These are phyloP conservation scores for Acanthamoeba triangularis DNA, from an alignment of 208 protist genomes.

Conservation along the genomic window DNA sequence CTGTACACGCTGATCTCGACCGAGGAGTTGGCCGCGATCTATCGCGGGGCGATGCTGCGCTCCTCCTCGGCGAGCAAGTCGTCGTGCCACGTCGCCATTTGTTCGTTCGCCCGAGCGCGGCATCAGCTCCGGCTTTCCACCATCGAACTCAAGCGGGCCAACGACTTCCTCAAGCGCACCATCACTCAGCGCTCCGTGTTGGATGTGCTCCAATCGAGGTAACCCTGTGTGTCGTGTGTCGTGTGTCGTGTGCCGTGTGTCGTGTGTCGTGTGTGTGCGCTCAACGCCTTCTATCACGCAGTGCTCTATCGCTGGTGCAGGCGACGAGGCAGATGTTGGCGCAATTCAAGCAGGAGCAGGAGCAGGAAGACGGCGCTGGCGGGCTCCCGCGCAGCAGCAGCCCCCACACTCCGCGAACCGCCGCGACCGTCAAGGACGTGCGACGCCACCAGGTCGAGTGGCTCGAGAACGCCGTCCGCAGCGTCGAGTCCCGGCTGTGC, in stretches of 20 bases:
- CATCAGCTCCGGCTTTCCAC: slow-evolving; percentile 5
- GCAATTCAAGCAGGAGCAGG: slow-evolving; percentile 16
- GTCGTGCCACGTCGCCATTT: slow-evolving; percentile 7
- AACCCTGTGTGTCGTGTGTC: background rate
- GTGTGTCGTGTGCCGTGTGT: background rate
- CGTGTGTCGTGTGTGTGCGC: background rate
- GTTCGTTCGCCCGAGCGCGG: background rate
- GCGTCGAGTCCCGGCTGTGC: slow-evolving; percentile 68
- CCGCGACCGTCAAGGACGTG: background rate
- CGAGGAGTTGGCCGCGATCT: slow-evolving; percentile 27
- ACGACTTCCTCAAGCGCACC: slow-evolving; percentile 51
- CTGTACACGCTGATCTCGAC: slow-evolving; percentile 10
- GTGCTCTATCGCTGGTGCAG: slow-evolving; percentile 55
- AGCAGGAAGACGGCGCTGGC: background rate
- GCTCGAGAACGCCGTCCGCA: slow-evolving; percentile 52
- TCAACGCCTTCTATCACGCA: background rate
- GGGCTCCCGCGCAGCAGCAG: background rate
- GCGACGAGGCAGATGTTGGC: slow-evolving; percentile 10
- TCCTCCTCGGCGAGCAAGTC: background rate
- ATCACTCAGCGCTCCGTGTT: slow-evolving; percentile 48
- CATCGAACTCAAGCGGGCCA: slow-evolving; percentile 59
- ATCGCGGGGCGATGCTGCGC: background rate
- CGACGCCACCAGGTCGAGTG: slow-evolving; percentile 7
- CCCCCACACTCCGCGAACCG: background rate
- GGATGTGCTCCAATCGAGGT: slow-evolving; percentile 68